phyloP scores from a whole-genome alignment of 768 basidiomycete genomes.

The Hericium erinaceus region DNA sequence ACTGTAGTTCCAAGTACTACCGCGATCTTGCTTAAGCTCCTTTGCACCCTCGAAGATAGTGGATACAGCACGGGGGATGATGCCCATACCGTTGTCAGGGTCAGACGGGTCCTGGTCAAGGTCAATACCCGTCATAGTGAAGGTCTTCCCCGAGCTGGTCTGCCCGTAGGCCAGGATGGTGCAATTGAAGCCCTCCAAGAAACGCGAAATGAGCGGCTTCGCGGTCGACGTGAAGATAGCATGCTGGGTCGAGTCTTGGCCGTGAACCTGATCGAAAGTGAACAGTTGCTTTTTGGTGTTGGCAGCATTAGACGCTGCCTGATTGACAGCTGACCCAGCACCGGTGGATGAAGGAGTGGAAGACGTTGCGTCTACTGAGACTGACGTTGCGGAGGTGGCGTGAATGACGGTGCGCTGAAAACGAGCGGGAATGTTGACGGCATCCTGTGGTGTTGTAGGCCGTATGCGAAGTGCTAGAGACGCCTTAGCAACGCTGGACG shows the following conservation, averaged over 20 bases:
- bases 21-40: conserved; percentile 70
- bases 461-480: conserved; percentile 77
- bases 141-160: conserved; percentile 93
- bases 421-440: conserved; percentile 80
- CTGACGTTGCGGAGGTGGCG: conserved; percentile 59
- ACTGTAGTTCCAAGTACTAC: conserved; percentile 63
- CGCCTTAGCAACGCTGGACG: conserved; percentile 13
- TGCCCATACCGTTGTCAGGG: conserved; percentile 79
- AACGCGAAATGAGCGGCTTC: conserved; percentile 75
- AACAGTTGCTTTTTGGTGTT: conserved; percentile 70
- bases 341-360: conserved; percentile 41
- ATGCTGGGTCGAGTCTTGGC: conserved; percentile 77
- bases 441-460: conserved; percentile 78
- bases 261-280: conserved; percentile 90
- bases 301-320: conserved; percentile 30
- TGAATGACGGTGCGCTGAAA: conserved; percentile 90
- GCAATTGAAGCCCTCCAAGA: conserved; percentile 92
- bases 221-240: conserved; percentile 81
- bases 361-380: conserved; percentile 71
- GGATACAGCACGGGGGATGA: conserved; percentile 89
- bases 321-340: conserved; percentile 36
- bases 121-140: conserved; percentile 96
- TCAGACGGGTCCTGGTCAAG: conserved; percentile 81
- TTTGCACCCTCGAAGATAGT: conserved; percentile 76
- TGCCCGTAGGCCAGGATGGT: conserved; percentile 98